A percentile compares a stretch with the other conserved stretches of the same genome.
Conservation (phyloP, 495 filamentous ascomycete genomes). For the Aspergillus ellipticus region DNA sequence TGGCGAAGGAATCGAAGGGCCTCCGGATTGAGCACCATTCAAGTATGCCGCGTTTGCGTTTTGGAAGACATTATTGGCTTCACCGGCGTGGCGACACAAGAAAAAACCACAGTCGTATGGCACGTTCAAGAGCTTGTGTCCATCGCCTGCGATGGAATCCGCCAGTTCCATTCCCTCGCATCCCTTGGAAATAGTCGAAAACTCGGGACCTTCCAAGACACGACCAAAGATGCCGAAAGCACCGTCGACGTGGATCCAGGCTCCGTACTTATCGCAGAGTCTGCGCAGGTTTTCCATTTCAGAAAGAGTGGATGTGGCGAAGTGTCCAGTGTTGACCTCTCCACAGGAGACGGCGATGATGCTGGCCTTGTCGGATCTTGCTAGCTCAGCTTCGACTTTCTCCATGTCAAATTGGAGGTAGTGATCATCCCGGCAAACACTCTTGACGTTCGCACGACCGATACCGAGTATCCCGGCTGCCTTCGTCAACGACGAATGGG, state of each 20-base stretch:
- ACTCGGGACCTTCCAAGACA: constrained; percentile 58
- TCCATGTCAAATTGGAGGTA: constrained; percentile 67
- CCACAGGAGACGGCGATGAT: constrained; percentile 79
- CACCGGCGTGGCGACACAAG: constrained; percentile 59
- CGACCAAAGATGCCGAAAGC: constrained; percentile 86
- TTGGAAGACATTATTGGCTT: constrained; percentile 63
- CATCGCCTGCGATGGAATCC: constrained; percentile 83
- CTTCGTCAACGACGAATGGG: constrained; percentile 79
- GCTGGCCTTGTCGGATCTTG: constrained; percentile 49
- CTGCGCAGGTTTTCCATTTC: constrained; percentile 62
- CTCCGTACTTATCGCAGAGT: constrained; percentile 68
- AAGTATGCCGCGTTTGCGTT: constrained; percentile 89
- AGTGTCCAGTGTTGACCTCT: constrained; percentile 88
- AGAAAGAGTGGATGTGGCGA: constrained; percentile 57
- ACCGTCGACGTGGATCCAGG: constrained; percentile 90
- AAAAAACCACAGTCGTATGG: constrained; percentile 95
- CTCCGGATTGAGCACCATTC: constrained; percentile 33
- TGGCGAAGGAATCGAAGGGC: constrained; percentile 63
- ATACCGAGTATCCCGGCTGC: constrained; percentile 78
- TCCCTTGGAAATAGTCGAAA: constrained; percentile 49
- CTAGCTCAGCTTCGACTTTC: constrained; percentile 51
- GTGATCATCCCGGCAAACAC: constrained; percentile 49
- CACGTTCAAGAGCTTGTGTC: constrained; percentile 91
- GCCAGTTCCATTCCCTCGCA: constrained; percentile 72
- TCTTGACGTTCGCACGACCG: constrained; percentile 64